phyloP scores from a whole-genome alignment of 1,284 basidiomycete species.

The Tylopilus sp. region DNA sequence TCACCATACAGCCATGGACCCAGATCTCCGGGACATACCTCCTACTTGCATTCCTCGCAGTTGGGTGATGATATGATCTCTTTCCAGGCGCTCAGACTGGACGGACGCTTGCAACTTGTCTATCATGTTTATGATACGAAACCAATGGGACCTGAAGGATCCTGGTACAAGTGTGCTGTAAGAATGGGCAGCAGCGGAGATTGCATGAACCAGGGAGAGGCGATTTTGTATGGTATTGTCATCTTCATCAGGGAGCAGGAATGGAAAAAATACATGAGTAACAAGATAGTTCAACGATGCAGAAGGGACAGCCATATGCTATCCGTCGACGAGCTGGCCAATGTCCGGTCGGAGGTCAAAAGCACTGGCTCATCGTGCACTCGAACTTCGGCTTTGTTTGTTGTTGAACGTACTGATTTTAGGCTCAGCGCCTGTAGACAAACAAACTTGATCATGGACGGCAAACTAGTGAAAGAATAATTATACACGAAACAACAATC shows the following conservation, averaged over 20 bases:
- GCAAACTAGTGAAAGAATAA: neutral
- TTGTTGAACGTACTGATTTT: no score
- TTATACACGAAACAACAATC: neutral
- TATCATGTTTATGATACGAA: conserved; percentile 10
- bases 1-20: no score
- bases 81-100: neutral
- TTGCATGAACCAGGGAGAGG: neutral
- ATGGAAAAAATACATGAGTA: conserved; percentile 23
- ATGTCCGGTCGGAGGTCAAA: no score
- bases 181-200: conserved; percentile 6
- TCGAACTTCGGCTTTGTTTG: no score
- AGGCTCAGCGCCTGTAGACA: no score
- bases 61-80: neutral
- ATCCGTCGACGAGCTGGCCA: no score
- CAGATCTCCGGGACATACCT: no score
- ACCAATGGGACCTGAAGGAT: conserved; percentile 5
- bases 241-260: conserved; percentile 10
- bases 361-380: no score
- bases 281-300: neutral
- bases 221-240: conserved; percentile 8
- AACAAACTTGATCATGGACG: no score
- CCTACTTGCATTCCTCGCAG: conserved; percentile 16
- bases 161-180: conserved; percentile 5
- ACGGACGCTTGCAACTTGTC: neutral
- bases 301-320: no score